Evolutionary conservation across 2,329 filamentous ascomycete species (phyloP), one percentile per base, ranked within the genome.

Genomic region (Arthrobotrys conoides): DNA sequence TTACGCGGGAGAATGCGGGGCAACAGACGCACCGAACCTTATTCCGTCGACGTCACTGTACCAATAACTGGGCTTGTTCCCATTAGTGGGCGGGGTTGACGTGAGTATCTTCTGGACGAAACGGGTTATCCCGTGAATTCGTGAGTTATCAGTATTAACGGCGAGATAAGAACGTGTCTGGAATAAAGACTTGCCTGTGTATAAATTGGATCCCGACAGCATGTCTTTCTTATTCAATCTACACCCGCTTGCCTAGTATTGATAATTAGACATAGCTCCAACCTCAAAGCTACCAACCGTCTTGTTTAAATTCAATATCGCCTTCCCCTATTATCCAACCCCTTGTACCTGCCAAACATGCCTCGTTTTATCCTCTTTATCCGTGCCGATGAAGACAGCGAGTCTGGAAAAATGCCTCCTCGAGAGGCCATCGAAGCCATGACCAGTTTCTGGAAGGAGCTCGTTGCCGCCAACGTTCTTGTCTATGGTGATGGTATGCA

Each of bases 301-400:
- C 8, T 36, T 36, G 9, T 36, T 36, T 12, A 10, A 3, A 10
- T 36, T 6, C 8, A 8, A 36, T 10, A 5, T 1, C 9, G 9
- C 33, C 5, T 8, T 36, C 1, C 33, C 9, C 9, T 1, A 36
- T 36, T 8, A 12, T 3, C 33, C 8, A 36, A 36, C 9, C 33
- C 9, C 27, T 36, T 36, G 9, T 36, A 5, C 9, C 4, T 36
- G 1, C 4, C 2, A 16, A 63, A 49, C n/a, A 77, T 77, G 73
- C 73, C 73, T 61, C 73, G 73, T 6, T 77, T 55, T 24, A 77
- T 77, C 44, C 30, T 77, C 18, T 77, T 77, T 36, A 77, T 77
- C 20, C 59, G 63, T 5, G 59, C 73, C 33, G 67, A 77, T 53
- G 73, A 77, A 38, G 73, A 77, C 5, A 18, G 51, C 27, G 73